These are phyloP conservation scores for Eleusine coracana DNA, from an alignment of 176 grass and related monocot genomes.

Conservation along the genomic window DNA sequence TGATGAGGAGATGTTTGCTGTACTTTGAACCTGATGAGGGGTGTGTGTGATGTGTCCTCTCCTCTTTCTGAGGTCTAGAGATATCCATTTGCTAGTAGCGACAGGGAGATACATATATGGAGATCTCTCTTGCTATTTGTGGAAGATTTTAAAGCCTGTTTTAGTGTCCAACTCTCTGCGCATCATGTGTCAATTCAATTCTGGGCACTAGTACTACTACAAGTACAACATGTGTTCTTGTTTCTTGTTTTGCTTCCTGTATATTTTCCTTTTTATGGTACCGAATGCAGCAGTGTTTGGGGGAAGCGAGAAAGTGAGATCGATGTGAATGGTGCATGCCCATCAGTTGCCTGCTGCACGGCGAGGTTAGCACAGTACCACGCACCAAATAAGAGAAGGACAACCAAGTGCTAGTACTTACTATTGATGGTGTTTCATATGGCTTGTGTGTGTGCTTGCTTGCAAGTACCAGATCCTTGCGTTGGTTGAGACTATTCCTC, in stretches of 20 bases:
- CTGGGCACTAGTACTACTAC: background rate
- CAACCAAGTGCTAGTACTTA: conserved; percentile 10
- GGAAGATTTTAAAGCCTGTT: conserved; percentile 39
- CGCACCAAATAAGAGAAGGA: conserved; percentile 32
- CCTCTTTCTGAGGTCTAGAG: background rate
- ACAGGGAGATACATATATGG: conserved; percentile 45
- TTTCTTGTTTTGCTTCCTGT: conserved; percentile 63
- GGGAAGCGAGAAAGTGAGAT: background rate
- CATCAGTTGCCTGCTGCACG: conserved; percentile 25
- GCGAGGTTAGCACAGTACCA: conserved; percentile 4
- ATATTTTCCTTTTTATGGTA: conserved; percentile 51
- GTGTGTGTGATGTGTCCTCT: background rate
- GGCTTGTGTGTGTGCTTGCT: conserved; percentile 36
- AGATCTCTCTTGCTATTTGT: conserved; percentile 53
- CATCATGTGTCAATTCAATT: conserved; percentile 54
- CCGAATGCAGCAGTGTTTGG: conserved; percentile 35
- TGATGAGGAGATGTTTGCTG: conserved; percentile 29
- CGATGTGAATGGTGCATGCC: conserved; percentile 55
- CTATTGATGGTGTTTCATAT: conserved; percentile 32
- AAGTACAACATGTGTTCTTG: conserved; percentile 40
- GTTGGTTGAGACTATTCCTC: conserved; percentile 20
- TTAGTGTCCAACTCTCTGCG: conserved; percentile 2
- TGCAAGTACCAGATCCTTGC: conserved; percentile 39
- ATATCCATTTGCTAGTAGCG: conserved; percentile 17
- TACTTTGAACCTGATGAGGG: conserved; percentile 26